Evolutionary conservation across 2,329 filamentous ascomycete species (phyloP).

Genomic region (Fusarium guadeloupense): DNA sequence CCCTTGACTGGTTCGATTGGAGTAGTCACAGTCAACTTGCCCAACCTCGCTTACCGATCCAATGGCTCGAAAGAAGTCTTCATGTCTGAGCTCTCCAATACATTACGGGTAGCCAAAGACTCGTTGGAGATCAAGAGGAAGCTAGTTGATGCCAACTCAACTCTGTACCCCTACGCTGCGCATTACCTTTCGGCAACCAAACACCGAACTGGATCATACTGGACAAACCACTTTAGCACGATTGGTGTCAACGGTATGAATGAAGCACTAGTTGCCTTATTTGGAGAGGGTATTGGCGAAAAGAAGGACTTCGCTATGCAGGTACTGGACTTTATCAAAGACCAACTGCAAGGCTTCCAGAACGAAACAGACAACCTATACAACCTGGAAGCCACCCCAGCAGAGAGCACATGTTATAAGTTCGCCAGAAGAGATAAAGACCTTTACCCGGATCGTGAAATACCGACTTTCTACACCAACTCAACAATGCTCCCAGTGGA

Average conservation of each 20-base stretch:
- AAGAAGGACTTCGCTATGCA: constrained; percentile 23
- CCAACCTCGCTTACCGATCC: constrained; percentile 35
- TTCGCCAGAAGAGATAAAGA: constrained; percentile 33
- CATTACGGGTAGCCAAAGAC: constrained; percentile 32
- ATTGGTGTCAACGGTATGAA: constrained; percentile 40
- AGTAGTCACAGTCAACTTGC: constrained; percentile 35
- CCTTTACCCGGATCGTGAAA: constrained; percentile 9
- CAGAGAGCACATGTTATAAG: constrained; percentile 41
- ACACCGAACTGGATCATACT: constrained; percentile 36
- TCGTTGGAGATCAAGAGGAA: constrained; percentile 38
- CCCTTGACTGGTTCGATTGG: constrained; percentile 36
- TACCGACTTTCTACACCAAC: constrained; percentile 38
- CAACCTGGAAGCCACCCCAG: constrained; percentile 36
- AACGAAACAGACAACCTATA: constrained; percentile 33
- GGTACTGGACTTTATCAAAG: constrained; percentile 34
- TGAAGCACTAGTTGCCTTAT: constrained; percentile 17
- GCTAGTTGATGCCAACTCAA: constrained; percentile 23
- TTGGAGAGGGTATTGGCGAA: constrained; percentile 7
- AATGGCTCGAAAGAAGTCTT: constrained; percentile 16
- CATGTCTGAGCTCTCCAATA: constrained; percentile 10
- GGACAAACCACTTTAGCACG: constrained; percentile 41
- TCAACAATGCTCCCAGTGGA: constrained; percentile 39
- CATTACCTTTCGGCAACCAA: constrained; percentile 34
- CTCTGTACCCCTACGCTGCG: constrained; percentile 34
- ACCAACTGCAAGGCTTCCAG: constrained; percentile 32